Conservation (phyloP, 352 stramenopile genomes). For the Blastocystis sp. region DNA sequence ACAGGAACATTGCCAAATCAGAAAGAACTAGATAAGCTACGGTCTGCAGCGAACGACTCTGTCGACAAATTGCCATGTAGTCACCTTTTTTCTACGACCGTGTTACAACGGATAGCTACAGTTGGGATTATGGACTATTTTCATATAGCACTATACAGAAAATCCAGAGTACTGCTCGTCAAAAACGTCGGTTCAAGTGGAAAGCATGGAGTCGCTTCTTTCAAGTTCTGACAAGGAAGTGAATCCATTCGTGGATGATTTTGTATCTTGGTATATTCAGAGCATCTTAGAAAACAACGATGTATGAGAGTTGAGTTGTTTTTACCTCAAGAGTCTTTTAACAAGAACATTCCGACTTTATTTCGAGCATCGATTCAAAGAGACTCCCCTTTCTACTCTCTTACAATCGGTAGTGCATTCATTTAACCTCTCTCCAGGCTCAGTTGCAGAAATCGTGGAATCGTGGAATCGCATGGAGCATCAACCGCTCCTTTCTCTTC, state of each 20-base stretch:
- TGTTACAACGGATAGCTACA: constrained; percentile 20
- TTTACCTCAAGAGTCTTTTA: not conserved
- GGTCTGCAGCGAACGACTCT: not conserved
- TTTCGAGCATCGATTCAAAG: not conserved
- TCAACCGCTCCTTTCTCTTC: not conserved
- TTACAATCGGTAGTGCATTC: not conserved
- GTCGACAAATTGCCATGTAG: not conserved
- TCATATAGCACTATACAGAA: not conserved
- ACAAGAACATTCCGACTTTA: not conserved
- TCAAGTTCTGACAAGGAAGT: not conserved
- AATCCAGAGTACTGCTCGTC: constrained; percentile 14
- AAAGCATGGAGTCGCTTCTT: not conserved
- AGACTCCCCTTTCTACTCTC: not conserved
- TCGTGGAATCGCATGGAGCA: not conserved
- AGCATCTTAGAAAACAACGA: not conserved
- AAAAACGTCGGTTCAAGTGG: not conserved
- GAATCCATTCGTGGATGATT: not conserved
- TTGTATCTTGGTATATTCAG: not conserved
- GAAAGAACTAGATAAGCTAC: not conserved
- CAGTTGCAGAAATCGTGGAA: not conserved
- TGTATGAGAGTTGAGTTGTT: not conserved
- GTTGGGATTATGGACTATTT: not conserved
- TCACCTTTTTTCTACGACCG: not conserved
- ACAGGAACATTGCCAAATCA: not conserved
- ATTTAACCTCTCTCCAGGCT: not conserved